Evolutionary conservation across 257 asterid genomes (phyloP), one percentile per base, ranked within the genome.

Genomic region (Solanum appendiculatum): DNA sequence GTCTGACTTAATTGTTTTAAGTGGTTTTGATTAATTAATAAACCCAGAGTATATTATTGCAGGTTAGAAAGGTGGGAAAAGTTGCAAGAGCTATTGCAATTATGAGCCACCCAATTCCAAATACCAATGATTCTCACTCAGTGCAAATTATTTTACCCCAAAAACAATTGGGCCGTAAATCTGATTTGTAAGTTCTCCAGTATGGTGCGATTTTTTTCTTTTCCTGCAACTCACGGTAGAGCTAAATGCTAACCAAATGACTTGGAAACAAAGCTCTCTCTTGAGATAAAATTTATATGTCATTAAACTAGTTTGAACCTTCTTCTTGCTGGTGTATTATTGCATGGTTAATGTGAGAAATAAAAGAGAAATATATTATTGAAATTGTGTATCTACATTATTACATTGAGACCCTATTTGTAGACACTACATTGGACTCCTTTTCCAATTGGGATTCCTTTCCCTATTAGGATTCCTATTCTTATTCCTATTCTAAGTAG

Each of bases 91-190:
- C 98, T 68, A 94, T 96, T 72, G 98, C 93, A 86, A 96, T 96
- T 86, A 95, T 96, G 99, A 96, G 99, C 94, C 98, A 96, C 88
- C 98, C 99, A 15, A 95, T 96, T 87, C 98, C 99, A 75, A 96
- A 89, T 85, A 96, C 99, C 88, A 93, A 90, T 39, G 98, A 96
- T 85, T 96, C 98, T 83, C 93, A 93, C 86, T 96, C 99, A 73
- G 97, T 92, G 48, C 99, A 96, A 91, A 93, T 96, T 91, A 96
- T 96, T 92, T 91, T 96, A 83, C 99, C 99, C 85, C 99, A 96
- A 92, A 95, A 95, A 91, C 99, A 96, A 93, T 88, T 96, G 94
- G 95, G 96, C 34, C 98, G 98, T 90, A 94, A 86, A 90, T 96
- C 99, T 66, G 99, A 96, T 90, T 94, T 96, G 99, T 96, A 89